Conservation (phyloP, 2,329 filamentous ascomycete species). For the Stagonosporopsis chrysanthemi region DNA sequence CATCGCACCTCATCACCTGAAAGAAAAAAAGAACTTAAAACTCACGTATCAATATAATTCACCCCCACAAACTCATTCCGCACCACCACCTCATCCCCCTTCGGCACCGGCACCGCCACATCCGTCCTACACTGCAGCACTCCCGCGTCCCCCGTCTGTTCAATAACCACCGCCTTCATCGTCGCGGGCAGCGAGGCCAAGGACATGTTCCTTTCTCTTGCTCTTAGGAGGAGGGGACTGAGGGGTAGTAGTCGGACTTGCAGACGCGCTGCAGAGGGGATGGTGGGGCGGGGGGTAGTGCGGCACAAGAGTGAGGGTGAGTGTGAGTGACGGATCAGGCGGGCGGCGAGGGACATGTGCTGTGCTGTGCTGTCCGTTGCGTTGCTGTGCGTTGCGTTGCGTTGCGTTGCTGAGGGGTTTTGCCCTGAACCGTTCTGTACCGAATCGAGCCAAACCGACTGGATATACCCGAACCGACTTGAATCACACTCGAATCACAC, state of each 20-base stretch:
- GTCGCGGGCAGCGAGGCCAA: slow-evolving; percentile 60
- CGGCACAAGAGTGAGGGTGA: too few species aligned
- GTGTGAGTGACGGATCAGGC: slow-evolving; percentile 1
- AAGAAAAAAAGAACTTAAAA: background rate
- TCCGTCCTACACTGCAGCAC: slow-evolving; percentile 75
- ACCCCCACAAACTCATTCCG: slow-evolving; percentile 82
- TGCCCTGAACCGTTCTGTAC: too few species aligned
- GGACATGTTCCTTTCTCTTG: slow-evolving; percentile 48
- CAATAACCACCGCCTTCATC: slow-evolving; percentile 77
- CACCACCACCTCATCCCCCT: slow-evolving; percentile 77
- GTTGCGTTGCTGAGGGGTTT: too few species aligned
- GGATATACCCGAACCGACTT: too few species aligned
- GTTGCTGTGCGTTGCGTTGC: too few species aligned
- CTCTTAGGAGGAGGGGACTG: slow-evolving; percentile 6
- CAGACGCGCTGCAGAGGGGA: too few species aligned
- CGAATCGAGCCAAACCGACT: too few species aligned
- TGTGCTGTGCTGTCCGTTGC: too few species aligned
- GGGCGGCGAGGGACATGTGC: slow-evolving; percentile 6
- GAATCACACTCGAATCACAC: too few species aligned
- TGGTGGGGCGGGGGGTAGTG: too few species aligned
- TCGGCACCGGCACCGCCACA: slow-evolving; percentile 71
- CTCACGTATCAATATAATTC: slow-evolving; percentile 85
- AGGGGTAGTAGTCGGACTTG: too few species aligned
- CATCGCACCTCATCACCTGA: too few species aligned
- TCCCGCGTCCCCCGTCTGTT: slow-evolving; percentile 74